A percentile compares a stretch with the other conserved stretches of the same genome.
phyloP scores from a whole-genome alignment of 306 rosid species.

The Geum urbanum region DNA sequence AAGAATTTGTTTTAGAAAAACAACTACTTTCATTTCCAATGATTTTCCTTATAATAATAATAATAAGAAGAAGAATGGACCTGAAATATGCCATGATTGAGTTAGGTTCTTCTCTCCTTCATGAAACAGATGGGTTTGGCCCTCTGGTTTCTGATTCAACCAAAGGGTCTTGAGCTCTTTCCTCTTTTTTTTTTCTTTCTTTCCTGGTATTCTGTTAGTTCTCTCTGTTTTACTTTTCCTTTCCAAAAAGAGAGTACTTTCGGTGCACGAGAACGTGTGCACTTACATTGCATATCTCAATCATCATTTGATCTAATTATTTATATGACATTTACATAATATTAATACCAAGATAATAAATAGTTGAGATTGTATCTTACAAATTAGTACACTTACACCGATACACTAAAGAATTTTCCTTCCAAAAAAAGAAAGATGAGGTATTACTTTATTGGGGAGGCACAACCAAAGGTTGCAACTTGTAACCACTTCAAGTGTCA shows the following conservation, averaged over 20 bases:
- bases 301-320: too few species aligned
- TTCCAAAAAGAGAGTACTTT: too few species aligned
- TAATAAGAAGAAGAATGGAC: conserved; percentile 1
- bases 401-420: too few species aligned
- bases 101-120: conserved; percentile 5
- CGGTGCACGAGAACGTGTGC: too few species aligned
- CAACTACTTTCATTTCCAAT: not conserved
- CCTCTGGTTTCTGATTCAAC: conserved; percentile 28
- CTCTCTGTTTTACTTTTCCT: not conserved
- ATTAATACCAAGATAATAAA: too few species aligned
- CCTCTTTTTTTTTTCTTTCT: not conserved
- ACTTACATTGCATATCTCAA: too few species aligned
- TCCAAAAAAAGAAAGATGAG: too few species aligned
- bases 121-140: conserved; percentile 18
- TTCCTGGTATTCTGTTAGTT: not conserved
- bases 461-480: not conserved
- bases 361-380: too few species aligned
- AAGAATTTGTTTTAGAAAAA: not conserved
- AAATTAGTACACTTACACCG: too few species aligned
- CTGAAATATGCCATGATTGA: conserved; percentile 36
- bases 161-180: conserved; percentile 4
- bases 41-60: not conserved
- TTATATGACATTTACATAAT: too few species aligned
- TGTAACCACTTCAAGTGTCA: too few species aligned
- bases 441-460: not conserved